Evolutionary conservation across 2,329 filamentous ascomycete genomes (phyloP).

Genomic region (Epichloe gansuensis): DNA sequence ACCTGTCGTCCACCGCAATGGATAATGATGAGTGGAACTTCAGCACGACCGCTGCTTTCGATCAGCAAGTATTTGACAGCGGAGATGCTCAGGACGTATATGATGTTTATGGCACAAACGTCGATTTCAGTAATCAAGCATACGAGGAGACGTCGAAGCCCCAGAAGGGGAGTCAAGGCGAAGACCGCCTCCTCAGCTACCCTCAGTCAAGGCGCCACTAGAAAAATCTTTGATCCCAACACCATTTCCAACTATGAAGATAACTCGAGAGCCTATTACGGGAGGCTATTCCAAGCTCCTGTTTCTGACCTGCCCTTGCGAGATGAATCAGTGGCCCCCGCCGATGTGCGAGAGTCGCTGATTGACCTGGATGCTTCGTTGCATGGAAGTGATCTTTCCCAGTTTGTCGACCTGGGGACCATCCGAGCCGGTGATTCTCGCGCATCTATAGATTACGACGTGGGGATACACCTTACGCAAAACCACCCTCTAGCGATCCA

Average conservation of each 20-base stretch:
- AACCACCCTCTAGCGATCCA: conserved; percentile 45
- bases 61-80: conserved; percentile 41
- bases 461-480: conserved; percentile 31
- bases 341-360: conserved; percentile 46
- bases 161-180: conserved; percentile 38
- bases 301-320: conserved; percentile 46
- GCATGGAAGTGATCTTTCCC: conserved; percentile 41
- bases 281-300: conserved; percentile 28
- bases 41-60: conserved; percentile 52
- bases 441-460: conserved; percentile 36
- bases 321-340: conserved; percentile 38
- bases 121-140: conserved; percentile 37
- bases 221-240: conserved; percentile 55
- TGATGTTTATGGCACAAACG: conserved; percentile 46
- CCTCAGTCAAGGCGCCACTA: conserved; percentile 44
- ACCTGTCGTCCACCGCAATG: conserved; percentile 31
- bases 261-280: conserved; percentile 50
- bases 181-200: conserved; percentile 45
- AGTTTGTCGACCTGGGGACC: conserved; percentile 49
- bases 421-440: conserved; percentile 38
- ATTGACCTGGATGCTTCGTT: conserved; percentile 54
- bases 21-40: conserved; percentile 56
- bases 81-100: conserved; percentile 46
- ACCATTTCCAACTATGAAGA: conserved; percentile 53
- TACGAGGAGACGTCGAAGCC: conserved; percentile 40